Evolutionary conservation across 108 stramenopile genomes (phyloP).

Genomic region (Cylindrotheca closterium): DNA sequence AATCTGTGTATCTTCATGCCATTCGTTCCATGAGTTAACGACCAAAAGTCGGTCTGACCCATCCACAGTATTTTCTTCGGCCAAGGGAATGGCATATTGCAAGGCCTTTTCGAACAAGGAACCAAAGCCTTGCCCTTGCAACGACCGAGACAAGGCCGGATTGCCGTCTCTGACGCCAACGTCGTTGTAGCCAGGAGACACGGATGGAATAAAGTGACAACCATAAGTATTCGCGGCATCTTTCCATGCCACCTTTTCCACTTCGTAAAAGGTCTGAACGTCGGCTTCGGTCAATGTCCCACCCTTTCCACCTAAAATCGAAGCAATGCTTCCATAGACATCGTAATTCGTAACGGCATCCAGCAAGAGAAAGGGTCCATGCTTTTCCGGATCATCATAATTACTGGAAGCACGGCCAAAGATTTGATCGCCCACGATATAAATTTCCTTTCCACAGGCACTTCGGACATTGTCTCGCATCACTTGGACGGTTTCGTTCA

Average conservation of each 20-base stretch:
- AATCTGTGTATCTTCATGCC: no score
- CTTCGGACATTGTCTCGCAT: slow-evolving; percentile 9
- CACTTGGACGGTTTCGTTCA: not conserved
- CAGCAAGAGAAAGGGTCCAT: not conserved
- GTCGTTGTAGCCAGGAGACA: no score
- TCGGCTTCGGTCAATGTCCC: slow-evolving; percentile 2
- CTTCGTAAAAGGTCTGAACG: not conserved
- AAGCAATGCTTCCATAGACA: no score
- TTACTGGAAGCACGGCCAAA: not conserved
- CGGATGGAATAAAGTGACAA: slow-evolving; percentile 13
- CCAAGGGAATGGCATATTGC: slow-evolving; percentile 3
- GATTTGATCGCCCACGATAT: slow-evolving; percentile 18
- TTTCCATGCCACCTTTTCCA: slow-evolving; percentile 13
- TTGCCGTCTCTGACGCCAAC: slow-evolving; percentile 10
- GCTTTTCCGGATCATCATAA: no score
- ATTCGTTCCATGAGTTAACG: slow-evolving; percentile 26
- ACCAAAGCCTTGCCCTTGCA: not conserved
- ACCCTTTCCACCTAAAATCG: not conserved
- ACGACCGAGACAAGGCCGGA: not conserved
- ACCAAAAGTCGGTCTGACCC: no score
- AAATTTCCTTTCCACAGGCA: slow-evolving; percentile 5
- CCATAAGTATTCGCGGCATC: not conserved
- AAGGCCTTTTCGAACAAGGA: not conserved
- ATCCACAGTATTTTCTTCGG: slow-evolving; percentile 11
- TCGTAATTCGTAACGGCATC: slow-evolving; percentile 10